These are phyloP conservation scores for Litchi chinensis DNA, from an alignment of 345 rosid species.

Conservation along the genomic window DNA sequence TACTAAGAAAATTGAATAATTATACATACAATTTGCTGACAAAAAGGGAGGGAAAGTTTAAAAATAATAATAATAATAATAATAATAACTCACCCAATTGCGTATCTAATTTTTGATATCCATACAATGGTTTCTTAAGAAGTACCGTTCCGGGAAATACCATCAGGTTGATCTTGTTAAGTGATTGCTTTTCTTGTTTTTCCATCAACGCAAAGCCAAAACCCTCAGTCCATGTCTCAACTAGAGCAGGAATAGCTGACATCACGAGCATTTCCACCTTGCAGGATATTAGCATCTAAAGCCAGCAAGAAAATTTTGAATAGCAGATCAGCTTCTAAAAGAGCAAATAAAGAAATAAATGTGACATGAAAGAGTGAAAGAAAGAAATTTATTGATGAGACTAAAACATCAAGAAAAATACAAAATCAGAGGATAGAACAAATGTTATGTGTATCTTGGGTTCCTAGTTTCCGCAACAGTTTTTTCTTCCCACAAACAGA, in stretches of 20 bases:
- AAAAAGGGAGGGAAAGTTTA: not conserved
- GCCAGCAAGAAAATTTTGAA: constrained; percentile 23
- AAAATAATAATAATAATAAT: no score
- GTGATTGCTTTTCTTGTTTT: constrained; percentile 54
- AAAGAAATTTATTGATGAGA: not conserved
- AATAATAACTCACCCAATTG: constrained; percentile 47
- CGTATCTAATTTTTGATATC: constrained; percentile 27
- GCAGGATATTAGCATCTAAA: constrained; percentile 69
- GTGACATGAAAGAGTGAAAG: not conserved
- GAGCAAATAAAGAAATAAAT: not conserved
- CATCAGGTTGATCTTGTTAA: constrained; percentile 72
- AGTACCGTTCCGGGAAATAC: constrained; percentile 81
- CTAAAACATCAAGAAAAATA: not conserved
- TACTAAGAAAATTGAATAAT: constrained; percentile 6
- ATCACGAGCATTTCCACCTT: constrained; percentile 87
- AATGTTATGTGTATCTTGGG: not conserved
- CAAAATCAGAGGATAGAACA: not conserved
- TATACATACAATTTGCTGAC: not conserved
- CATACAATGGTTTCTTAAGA: constrained; percentile 60
- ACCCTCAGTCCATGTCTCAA: constrained; percentile 86
- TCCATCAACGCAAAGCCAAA: constrained; percentile 73
- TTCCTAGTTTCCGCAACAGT: not conserved
- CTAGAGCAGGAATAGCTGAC: constrained; percentile 80
- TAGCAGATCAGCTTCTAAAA: not conserved
- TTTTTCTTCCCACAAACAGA: no score